Percentiles rank a stretch among this genome's conserved stretches.
These are phyloP conservation scores for Penicillium digitatum DNA, from an alignment of 2,329 filamentous ascomycete species.

Conservation along the genomic window DNA sequence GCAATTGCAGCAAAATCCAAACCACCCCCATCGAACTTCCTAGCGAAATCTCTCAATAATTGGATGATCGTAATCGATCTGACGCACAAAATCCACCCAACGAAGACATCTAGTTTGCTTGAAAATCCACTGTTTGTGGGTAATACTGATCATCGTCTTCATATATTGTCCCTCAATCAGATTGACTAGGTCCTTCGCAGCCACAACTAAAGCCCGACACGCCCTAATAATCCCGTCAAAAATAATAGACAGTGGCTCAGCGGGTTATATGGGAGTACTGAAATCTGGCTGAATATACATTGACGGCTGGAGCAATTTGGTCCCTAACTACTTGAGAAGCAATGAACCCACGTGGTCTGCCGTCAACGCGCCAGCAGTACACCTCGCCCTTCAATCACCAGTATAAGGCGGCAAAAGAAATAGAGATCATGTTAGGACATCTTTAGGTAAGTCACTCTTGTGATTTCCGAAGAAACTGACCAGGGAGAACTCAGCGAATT, in stretches of 20 bases:
- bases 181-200: neutral
- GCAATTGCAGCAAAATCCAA: neutral
- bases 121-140: neutral
- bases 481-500: neutral
- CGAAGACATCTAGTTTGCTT: neutral
- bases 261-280: neutral
- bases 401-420: slow-evolving; percentile 41
- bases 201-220: neutral
- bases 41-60: neutral
- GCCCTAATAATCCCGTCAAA: neutral
- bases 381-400: slow-evolving; percentile 16
- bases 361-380: neutral
- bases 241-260: neutral
- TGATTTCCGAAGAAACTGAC: too few relatives aligned
- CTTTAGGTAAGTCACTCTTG: too few relatives aligned
- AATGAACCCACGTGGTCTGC: neutral
- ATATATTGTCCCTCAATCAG: neutral
- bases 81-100: neutral
- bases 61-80: neutral
- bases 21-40: neutral
- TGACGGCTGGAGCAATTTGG: neutral
- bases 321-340: neutral
- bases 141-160: neutral
- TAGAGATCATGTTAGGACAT: slow-evolving; percentile 11
- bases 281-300: neutral